Base-by-base conservation (phyloP, 2,329 filamentous ascomycete species). In the Ascochyta rabiei region DNA sequence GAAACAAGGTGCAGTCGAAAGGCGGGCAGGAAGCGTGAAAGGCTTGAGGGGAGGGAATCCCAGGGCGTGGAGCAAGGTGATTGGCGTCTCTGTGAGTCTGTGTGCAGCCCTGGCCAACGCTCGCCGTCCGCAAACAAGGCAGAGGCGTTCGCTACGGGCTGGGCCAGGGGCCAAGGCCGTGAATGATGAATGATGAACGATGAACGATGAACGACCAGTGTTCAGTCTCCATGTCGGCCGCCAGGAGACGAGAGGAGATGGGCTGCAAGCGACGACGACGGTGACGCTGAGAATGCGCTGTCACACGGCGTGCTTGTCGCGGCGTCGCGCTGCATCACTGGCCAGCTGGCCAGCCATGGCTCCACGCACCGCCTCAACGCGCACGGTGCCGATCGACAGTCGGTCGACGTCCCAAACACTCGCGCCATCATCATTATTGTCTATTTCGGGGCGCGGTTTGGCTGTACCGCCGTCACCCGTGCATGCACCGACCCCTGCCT, bases 371-470 rank as follows among this genome's bases (percentile, higher is more conserved):
- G 54, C 46, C 44, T 55, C 53, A 48, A 62, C 59, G 47, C 45
- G 42, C 35, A 55, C 44, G 49, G 45, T 35, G 67, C 64, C 55
- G 64, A 66, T 66, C 62, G 38, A 50, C 56, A 54, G 58, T 59
- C 57, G 45, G 50, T 57, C 57, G 59, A 57, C 56, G 62, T 68
- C 61, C 67, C 56, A 63, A 61, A 66, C 62, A 64, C 56, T 60
- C 57, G 58, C 67, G 53, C 61, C 52, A 62, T 56, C 48, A 57
- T 62, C 55, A 54, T 26, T 54, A 54, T 26, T 54, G 64, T 56
- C 69, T 73, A 73, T 72, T 72, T 61, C 62, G 50, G 61, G 59
- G 9, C 41, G 49, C 53, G 51, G 54, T 59, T 60, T 56, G 64
- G 61, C 65, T 63, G 66, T 63, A 37, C 47, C 53, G 59, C 60